These are phyloP conservation scores for Epichloe typhina DNA, from an alignment of 2,329 filamentous ascomycete species.

Conservation along the genomic window DNA sequence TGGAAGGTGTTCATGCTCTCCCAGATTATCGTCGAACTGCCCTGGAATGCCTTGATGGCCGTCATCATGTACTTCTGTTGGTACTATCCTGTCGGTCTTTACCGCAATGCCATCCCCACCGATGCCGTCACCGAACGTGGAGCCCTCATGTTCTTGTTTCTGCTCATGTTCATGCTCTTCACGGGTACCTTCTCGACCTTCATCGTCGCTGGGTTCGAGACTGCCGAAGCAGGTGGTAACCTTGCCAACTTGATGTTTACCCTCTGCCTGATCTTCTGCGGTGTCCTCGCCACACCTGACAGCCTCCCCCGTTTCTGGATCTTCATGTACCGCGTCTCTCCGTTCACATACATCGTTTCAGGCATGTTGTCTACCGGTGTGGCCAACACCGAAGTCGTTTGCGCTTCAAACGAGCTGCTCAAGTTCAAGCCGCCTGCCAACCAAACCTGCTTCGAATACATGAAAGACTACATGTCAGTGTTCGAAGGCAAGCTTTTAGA, in stretches of 20 bases:
- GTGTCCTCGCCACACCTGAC: constrained; percentile 53
- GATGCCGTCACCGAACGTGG: constrained; percentile 55
- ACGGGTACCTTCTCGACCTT: constrained; percentile 70
- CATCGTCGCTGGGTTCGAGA: constrained; percentile 62
- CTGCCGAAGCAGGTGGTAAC: constrained; percentile 63
- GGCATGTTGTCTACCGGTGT: constrained; percentile 60
- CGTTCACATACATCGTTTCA: constrained; percentile 69
- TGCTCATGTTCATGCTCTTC: constrained; percentile 65
- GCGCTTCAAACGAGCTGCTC: constrained; percentile 56
- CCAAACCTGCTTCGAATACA: constrained; percentile 47
- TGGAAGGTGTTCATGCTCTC: constrained; percentile 79
- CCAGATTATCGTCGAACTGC: constrained; percentile 73
- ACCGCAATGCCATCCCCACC: constrained; percentile 52
- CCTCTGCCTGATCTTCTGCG: constrained; percentile 60
- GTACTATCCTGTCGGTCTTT: constrained; percentile 77
- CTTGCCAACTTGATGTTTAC: constrained; percentile 64
- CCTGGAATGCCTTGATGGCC: constrained; percentile 68
- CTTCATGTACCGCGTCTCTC: constrained; percentile 67
- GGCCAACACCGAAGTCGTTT: constrained; percentile 51
- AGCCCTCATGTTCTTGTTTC: constrained; percentile 65
- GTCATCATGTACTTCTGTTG: constrained; percentile 68
- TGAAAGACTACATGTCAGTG: constrained; percentile 33
- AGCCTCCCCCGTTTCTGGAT: constrained; percentile 67
- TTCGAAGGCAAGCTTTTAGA: constrained; percentile 43
- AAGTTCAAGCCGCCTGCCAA: constrained; percentile 47